phyloP scores from a whole-genome alignment of 2,329 filamentous ascomycete genomes.

The Lasiodiplodia hormozganensis region DNA sequence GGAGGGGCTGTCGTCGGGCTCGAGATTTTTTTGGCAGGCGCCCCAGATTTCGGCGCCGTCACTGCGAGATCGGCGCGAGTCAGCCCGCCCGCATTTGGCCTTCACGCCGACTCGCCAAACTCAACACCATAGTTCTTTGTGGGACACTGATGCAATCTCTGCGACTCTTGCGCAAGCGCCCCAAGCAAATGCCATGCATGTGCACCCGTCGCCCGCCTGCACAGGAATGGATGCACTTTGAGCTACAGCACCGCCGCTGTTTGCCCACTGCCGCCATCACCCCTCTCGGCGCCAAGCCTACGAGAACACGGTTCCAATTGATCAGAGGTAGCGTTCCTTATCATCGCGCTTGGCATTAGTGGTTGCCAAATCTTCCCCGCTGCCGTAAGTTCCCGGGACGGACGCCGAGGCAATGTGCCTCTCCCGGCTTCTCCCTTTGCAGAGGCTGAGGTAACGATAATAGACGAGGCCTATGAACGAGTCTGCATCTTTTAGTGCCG shows the following conservation, averaged over 20 bases:
- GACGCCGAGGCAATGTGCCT: conserved; percentile 8
- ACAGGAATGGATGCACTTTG: not conserved
- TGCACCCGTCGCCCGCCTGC: not conserved
- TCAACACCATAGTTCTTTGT: conserved; percentile 1
- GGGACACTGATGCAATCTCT: too few species aligned
- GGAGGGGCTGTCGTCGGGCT: conserved; percentile 14
- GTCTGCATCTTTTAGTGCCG: not conserved
- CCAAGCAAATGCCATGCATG: not conserved
- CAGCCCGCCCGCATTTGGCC: not conserved
- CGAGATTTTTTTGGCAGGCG: conserved; percentile 27
- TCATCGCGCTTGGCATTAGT: not conserved
- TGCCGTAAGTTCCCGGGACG: not conserved
- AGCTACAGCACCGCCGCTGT: not conserved
- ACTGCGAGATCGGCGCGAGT: conserved; percentile 22
- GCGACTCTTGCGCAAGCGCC: too few species aligned
- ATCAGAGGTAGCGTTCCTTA: not conserved
- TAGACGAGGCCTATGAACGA: not conserved
- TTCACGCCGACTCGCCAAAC: not conserved
- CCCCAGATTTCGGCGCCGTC: conserved; percentile 12
- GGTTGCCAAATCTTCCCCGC: too few species aligned
- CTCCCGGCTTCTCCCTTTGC: conserved; percentile 1
- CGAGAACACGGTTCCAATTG: not conserved
- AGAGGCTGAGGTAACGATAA: not conserved
- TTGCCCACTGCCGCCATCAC: not conserved
- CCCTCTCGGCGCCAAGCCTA: not conserved